phyloP scores from a whole-genome alignment of 352 stramenopile genomes.

The Globisporangium uncinulatum region DNA sequence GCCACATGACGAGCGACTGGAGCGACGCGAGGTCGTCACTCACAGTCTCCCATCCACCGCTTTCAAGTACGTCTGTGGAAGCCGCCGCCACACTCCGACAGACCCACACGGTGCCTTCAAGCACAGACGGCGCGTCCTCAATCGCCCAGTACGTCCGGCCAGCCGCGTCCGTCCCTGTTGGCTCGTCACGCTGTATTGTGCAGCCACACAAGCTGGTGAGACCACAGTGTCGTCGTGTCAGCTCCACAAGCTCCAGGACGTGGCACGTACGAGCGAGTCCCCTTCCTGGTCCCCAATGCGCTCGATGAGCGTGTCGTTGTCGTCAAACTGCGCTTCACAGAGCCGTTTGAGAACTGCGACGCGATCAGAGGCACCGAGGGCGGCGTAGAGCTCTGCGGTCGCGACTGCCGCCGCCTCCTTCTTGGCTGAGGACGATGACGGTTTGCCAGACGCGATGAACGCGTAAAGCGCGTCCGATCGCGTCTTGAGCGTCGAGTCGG shows the following conservation, averaged over 20 bases:
- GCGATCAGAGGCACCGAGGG: conserved; percentile 30
- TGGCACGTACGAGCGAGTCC: conserved; percentile 31
- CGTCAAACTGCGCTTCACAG: conserved; percentile 62
- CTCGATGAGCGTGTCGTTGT: conserved; percentile 51
- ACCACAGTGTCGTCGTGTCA: neutral
- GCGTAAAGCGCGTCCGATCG: conserved; percentile 6
- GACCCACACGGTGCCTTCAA: conserved; percentile 49
- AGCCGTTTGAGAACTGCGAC: conserved; percentile 52
- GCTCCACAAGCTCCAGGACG: neutral
- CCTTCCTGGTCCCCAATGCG: conserved; percentile 48
- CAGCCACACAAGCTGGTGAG: neutral
- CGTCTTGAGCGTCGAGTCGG: conserved; percentile 21
- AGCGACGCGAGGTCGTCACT: conserved; percentile 46
- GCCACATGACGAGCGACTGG: conserved; percentile 35
- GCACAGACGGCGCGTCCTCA: conserved; percentile 49
- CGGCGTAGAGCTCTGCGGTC: conserved; percentile 30
- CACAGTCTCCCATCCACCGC: conserved; percentile 53
- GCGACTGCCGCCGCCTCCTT: conserved; percentile 16
- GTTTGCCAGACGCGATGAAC: conserved; percentile 5
- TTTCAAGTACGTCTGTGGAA: conserved; percentile 10
- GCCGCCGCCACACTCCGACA: conserved; percentile 34
- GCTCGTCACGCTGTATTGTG: conserved; percentile 37
- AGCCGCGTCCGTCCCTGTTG: conserved; percentile 32
- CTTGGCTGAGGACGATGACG: conserved; percentile 4
- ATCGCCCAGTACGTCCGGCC: conserved; percentile 55